Conservation (phyloP, 176 grass and related monocot species). For the Canna indica region DNA sequence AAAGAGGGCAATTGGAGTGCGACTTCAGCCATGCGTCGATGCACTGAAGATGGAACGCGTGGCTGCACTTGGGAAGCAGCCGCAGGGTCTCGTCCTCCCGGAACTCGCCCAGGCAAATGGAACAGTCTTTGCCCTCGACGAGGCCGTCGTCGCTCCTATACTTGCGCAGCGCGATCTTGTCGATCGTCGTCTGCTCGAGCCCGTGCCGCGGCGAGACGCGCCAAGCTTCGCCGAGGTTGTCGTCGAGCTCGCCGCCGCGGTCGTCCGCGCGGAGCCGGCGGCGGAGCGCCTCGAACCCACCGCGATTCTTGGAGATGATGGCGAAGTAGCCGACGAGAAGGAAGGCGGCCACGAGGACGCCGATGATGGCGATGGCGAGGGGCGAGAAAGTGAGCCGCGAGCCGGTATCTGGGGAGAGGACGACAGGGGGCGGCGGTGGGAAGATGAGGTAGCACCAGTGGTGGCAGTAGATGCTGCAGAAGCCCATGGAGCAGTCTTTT, state of each 20-base stretch:
- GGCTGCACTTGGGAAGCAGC: constrained; percentile 70
- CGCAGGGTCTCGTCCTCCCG: constrained; percentile 51
- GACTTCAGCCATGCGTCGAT: constrained; percentile 27
- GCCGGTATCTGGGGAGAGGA: neutral
- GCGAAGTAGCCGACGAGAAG: constrained; percentile 4
- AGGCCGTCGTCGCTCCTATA: neutral
- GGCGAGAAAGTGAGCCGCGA: neutral
- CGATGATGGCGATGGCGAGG: constrained; percentile 5
- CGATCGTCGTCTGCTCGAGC: neutral
- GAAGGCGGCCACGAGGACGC: neutral
- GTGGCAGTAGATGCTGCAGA: constrained; percentile 5
- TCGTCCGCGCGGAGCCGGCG: neutral
- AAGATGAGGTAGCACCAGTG: constrained; percentile 6
- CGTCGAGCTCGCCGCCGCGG: neutral
- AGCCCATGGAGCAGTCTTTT: constrained; percentile 3
- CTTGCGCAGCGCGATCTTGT: neutral
- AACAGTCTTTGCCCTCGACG: neutral
- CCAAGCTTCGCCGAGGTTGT: neutral
- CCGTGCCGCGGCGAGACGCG: neutral
- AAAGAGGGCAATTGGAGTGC: constrained; percentile 6
- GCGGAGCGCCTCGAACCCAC: neutral
- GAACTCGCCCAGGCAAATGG: constrained; percentile 65
- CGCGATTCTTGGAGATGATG: constrained; percentile 7
- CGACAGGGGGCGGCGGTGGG: neutral
- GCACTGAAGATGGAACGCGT: constrained; percentile 74